A percentile compares a stretch with the other conserved stretches of the same genome.
phyloP scores from a whole-genome alignment of 148 eudicot species.

The Pharnaceum exiguum region DNA sequence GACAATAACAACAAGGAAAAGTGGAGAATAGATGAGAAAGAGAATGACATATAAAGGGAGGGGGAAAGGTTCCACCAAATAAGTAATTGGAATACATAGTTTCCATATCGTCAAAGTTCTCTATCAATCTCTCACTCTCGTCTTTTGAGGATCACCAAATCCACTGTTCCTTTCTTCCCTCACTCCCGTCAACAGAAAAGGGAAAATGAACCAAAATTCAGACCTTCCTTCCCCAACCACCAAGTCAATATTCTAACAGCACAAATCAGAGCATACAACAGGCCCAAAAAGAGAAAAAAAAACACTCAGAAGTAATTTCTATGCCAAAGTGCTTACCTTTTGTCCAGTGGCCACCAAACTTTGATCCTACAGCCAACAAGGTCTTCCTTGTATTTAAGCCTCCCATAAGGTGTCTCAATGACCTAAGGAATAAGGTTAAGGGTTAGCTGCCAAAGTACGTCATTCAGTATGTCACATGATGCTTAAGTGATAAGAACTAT shows the following conservation, averaged over 20 bases:
- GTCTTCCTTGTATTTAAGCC: slow-evolving; percentile 37
- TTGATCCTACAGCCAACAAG: slow-evolving; percentile 47
- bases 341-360: slow-evolving; percentile 84
- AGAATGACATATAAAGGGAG: too few relatives aligned
- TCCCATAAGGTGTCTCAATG: slow-evolving; percentile 36
- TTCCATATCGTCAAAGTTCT: too few relatives aligned
- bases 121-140: too few relatives aligned
- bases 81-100: too few relatives aligned
- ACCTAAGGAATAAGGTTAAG: slow-evolving; percentile 19
- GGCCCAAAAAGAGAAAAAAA: not conserved
- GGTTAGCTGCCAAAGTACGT: too few relatives aligned
- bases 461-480: too few relatives aligned
- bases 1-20: too few relatives aligned
- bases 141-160: too few relatives aligned
- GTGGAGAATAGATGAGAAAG: too few relatives aligned
- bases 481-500: too few relatives aligned
- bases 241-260: not conserved
- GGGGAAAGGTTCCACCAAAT: too few relatives aligned
- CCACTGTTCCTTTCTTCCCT: not conserved
- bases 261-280: not conserved
- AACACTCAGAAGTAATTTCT: too few relatives aligned
- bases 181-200: not conserved
- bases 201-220: not conserved
- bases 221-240: not conserved
- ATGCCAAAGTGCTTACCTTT: slow-evolving; percentile 39